phyloP scores from a whole-genome alignment of 169 alveolate species.

The Eimeria sp. region DNA sequence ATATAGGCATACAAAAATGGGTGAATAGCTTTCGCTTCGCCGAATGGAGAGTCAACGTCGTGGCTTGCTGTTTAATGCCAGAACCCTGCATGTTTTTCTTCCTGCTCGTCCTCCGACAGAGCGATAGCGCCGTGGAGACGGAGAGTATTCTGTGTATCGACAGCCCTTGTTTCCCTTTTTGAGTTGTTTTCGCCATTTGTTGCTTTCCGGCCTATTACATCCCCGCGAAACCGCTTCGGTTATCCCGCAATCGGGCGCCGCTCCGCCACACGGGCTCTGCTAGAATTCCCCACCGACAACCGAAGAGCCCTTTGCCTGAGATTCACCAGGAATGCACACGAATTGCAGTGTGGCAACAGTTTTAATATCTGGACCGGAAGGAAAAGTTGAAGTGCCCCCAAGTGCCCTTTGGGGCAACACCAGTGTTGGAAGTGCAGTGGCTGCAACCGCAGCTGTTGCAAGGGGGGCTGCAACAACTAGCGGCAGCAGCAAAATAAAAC shows the following conservation, averaged over 20 bases:
- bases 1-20: constrained; percentile 15
- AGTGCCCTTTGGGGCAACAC: not conserved
- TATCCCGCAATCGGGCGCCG: not conserved
- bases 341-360: not conserved
- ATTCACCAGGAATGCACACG: not conserved
- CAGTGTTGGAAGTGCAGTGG: constrained; percentile 2
- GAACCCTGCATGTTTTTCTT: constrained; percentile 9
- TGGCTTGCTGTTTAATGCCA: constrained; percentile 9
- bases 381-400: constrained; percentile 5
- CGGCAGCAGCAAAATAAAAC: not conserved
- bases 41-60: not conserved
- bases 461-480: not conserved
- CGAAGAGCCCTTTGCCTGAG: not conserved
- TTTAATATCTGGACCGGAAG: not conserved
- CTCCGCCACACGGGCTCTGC: not conserved
- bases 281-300: not conserved
- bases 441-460: constrained; percentile 26
- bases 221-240: not conserved
- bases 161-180: not conserved
- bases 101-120: constrained; percentile 49
- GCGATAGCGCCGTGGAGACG: constrained; percentile 57
- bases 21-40: not conserved
- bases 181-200: not conserved
- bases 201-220: not conserved
- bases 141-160: constrained; percentile 37